A percentile compares a stretch with the other conserved stretches of the same genome.
phyloP scores from a whole-genome alignment of 495 filamentous ascomycete genomes.

The Xylaria bambusicola region DNA sequence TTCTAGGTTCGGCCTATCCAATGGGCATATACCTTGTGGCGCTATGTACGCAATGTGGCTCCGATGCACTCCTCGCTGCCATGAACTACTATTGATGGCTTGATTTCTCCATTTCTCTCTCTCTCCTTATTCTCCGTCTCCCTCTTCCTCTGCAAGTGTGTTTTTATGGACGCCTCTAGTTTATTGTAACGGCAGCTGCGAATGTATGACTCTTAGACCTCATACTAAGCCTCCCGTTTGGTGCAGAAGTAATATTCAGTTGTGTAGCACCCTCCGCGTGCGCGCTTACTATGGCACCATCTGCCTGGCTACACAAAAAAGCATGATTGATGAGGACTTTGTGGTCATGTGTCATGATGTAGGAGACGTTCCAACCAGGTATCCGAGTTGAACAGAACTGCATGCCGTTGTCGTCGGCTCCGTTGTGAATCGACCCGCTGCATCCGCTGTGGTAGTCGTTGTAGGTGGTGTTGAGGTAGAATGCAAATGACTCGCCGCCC shows the following conservation, averaged over 20 bases:
- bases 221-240: slow-evolving; percentile 14
- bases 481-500: slow-evolving; percentile 18
- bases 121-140: no score
- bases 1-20: no score
- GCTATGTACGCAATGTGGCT: no score
- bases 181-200: slow-evolving; percentile 3
- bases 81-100: no score
- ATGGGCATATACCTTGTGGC: no score
- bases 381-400: slow-evolving; percentile 15
- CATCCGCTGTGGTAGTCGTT: slow-evolving; percentile 17
- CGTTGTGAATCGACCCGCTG: slow-evolving; percentile 12
- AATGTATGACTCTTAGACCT: neutral
- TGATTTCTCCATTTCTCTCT: no score
- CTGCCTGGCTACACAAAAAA: slow-evolving; percentile 10
- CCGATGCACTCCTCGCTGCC: no score
- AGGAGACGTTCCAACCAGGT: slow-evolving; percentile 17
- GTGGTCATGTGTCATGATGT: slow-evolving; percentile 17
- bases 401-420: slow-evolving; percentile 15
- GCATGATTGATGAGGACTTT: slow-evolving; percentile 11
- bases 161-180: neutral
- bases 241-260: neutral
- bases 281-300: slow-evolving; percentile 10
- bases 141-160: no score
- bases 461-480: slow-evolving; percentile 20
- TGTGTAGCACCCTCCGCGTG: slow-evolving; percentile 14